phyloP scores from a whole-genome alignment of 2,329 filamentous ascomycete genomes.

The Alternaria metachromatica region DNA sequence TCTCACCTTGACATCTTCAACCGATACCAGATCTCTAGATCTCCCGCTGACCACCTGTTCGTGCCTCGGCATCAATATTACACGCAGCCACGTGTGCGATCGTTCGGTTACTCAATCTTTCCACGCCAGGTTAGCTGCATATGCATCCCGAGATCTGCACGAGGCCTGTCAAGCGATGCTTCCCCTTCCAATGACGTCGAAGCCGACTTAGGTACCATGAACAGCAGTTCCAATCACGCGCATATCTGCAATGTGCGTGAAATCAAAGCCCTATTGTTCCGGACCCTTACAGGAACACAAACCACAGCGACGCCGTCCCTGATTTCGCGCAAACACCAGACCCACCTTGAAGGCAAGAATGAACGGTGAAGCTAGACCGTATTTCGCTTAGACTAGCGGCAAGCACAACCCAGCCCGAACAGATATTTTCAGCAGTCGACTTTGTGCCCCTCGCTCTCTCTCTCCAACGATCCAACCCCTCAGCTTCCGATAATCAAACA shows the following conservation, averaged over 20 bases:
- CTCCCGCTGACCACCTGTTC: neutral
- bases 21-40: neutral
- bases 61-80: conserved; percentile 5
- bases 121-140: conserved; percentile 22
- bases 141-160: conserved; percentile 19
- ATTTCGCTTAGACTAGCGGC: conserved; percentile 21
- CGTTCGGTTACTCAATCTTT: conserved; percentile 22
- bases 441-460: conserved; percentile 19
- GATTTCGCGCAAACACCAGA: conserved; percentile 7
- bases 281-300: neutral
- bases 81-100: conserved; percentile 19
- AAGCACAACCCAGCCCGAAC: conserved; percentile 15
- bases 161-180: conserved; percentile 14
- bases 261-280: neutral
- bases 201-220: neutral
- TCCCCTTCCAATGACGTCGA: conserved; percentile 15
- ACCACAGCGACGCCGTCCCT: neutral
- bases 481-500: conserved; percentile 16
- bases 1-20: neutral
- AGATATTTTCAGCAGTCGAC: conserved; percentile 17
- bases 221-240: conserved; percentile 11
- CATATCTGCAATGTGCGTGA: neutral
- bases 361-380: conserved; percentile 14
- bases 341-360: conserved; percentile 9
- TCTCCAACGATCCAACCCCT: conserved; percentile 16